Base-by-base conservation (phyloP, 1,284 basidiomycete genomes). In the Boletus mariae region DNA sequence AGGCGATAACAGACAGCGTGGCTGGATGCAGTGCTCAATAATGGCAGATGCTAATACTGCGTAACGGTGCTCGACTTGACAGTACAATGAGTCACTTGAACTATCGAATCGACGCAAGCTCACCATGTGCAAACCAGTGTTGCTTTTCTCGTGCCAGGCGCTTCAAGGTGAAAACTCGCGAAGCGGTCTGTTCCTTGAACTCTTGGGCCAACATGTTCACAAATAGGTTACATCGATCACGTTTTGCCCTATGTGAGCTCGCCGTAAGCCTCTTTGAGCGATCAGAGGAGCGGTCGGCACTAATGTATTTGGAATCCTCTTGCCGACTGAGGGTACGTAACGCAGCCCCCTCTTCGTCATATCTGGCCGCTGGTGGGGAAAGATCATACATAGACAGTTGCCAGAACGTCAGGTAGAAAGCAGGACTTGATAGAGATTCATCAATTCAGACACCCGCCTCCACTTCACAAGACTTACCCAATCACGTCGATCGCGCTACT, bases 321-420 rank as follows among this genome's bases (percentile, higher is more conserved):
- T 83, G 75, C 7, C 79, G 79, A 61, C 81, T 84, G 29, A 87
- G 70, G 5, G 76, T 70, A 25, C 80, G 75, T 29, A 91, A 66
- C n/a, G 75, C 73, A 26, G 77, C 72, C 34, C 77, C 76, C 65
- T 88, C 84, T 60, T 90, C 87, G 44, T 88, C 82, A 53, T 92
- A 92, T 59, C 78, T 81, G 8, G 78, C 61, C 7, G 75, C 73
- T 0, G 90, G 92, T 28, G 90, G 86, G 1, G 82, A 74, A 42
- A 98, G 79, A 68, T 98, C 95, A 61, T 92, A 91, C 26, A 88
- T 87, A 0, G 90, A 89, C 51, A 98, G 70, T 67, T 96, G 93
- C 95, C 95, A 98, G 73, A 97, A 98, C 0, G 93, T 93, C 41
- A 92, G 74, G 61, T 94, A 95, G 73, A 98, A 98, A 2, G 85